Evolutionary conservation across 2,329 filamentous ascomycete species (phyloP).

Genomic region (Metarhizium album): DNA sequence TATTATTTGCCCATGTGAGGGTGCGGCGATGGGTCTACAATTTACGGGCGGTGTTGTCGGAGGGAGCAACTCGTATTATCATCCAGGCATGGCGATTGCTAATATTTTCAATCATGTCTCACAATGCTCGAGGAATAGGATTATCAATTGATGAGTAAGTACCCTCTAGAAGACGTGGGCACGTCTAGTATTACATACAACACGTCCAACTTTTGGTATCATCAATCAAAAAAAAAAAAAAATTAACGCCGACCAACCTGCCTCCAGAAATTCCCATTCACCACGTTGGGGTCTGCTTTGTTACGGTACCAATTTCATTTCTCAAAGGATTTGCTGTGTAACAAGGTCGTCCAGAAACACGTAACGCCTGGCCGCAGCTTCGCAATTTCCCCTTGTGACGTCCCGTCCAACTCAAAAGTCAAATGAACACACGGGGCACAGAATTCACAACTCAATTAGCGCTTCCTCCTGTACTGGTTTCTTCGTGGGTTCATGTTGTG

Average conservation of each 20-base stretch:
- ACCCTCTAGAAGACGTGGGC: not conserved
- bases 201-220: not conserved
- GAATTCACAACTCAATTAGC: slow-evolving; percentile 59
- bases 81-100: too few relatives aligned
- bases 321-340: not conserved
- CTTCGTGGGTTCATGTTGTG: slow-evolving; percentile 30
- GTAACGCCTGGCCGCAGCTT: not conserved
- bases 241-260: not conserved
- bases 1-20: too few relatives aligned
- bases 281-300: not conserved
- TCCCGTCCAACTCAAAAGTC: not conserved
- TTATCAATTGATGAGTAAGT: not conserved
- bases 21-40: too few relatives aligned
- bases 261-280: not conserved
- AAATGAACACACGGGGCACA: not conserved
- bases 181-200: not conserved
- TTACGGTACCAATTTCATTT: not conserved
- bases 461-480: slow-evolving; percentile 59
- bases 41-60: too few relatives aligned
- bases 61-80: too few relatives aligned
- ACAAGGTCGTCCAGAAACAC: not conserved
- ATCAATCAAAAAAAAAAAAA: not conserved
- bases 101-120: too few relatives aligned
- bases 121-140: too few relatives aligned
- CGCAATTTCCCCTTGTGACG: not conserved